These are phyloP conservation scores for Podila epigama DNA, from an alignment of 192 early-diverging fungal genomes.

Conservation along the genomic window DNA sequence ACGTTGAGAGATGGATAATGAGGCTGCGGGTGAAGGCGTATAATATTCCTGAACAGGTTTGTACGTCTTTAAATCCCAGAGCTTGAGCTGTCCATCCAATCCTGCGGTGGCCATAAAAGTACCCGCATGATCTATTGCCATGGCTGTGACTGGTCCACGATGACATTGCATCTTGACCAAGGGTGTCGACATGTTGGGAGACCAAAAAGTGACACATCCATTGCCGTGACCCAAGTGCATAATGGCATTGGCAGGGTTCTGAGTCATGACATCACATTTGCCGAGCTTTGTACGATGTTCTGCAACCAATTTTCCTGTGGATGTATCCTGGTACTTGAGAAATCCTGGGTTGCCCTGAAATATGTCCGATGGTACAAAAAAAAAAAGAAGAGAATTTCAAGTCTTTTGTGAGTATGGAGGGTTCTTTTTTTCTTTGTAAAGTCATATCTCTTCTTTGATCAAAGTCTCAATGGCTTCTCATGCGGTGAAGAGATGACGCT, in stretches of 20 bases:
- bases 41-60: slow-evolving; percentile 81
- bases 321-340: slow-evolving; percentile 94
- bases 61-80: slow-evolving; percentile 94
- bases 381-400: not conserved
- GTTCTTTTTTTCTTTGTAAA: not conserved
- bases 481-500: no score
- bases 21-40: slow-evolving; percentile 78
- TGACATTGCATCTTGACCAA: slow-evolving; percentile 97
- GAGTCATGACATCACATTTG: slow-evolving; percentile 80
- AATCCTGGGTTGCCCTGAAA: slow-evolving; percentile 76
- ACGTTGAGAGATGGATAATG: slow-evolving; percentile 83
- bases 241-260: slow-evolving; percentile 92
- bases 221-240: slow-evolving; percentile 92
- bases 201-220: slow-evolving; percentile 91
- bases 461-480: no score
- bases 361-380: not conserved
- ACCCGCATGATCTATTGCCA: slow-evolving; percentile 83
- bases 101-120: slow-evolving; percentile 93
- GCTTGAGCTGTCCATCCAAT: slow-evolving; percentile 86
- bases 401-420: no score
- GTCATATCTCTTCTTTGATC: no score
- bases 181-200: slow-evolving; percentile 82
- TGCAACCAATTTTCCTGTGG: slow-evolving; percentile 84
- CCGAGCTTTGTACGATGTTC: slow-evolving; percentile 83
- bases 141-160: slow-evolving; percentile 79